Percentiles rank a stretch among this genome's conserved stretches.
These are phyloP conservation scores for Neoascochyta sp. DNA, from an alignment of 2,329 filamentous ascomycete species.

Conservation along the genomic window DNA sequence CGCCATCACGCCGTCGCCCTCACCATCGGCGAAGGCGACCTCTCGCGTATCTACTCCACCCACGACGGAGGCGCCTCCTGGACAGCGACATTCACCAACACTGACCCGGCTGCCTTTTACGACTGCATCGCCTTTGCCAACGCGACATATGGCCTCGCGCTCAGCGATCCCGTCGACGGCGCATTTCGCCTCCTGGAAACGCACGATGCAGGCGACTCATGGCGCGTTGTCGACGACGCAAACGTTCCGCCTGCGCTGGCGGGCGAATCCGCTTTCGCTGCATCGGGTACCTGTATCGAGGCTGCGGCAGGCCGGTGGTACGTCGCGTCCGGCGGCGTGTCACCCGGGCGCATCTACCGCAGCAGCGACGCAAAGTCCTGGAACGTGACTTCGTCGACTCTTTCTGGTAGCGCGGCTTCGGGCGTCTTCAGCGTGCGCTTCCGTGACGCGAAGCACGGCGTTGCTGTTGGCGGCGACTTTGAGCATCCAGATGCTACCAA, in stretches of 20 bases:
- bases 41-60: slow-evolving; percentile 24
- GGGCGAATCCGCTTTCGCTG: slow-evolving; percentile 26
- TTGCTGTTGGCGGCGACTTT: slow-evolving; percentile 28
- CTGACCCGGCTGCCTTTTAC: slow-evolving; percentile 24
- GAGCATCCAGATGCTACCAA: slow-evolving; percentile 17
- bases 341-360: slow-evolving; percentile 22
- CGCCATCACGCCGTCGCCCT: slow-evolving; percentile 15
- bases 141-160: slow-evolving; percentile 18
- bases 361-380: slow-evolving; percentile 15
- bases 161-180: slow-evolving; percentile 29
- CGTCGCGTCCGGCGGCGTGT: slow-evolving; percentile 23
- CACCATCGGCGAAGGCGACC: slow-evolving; percentile 24
- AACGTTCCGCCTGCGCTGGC: slow-evolving; percentile 18
- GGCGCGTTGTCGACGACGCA: slow-evolving; percentile 13
- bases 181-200: slow-evolving; percentile 29
- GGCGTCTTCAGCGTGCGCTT: slow-evolving; percentile 30
- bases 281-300: slow-evolving; percentile 26
- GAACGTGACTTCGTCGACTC: slow-evolving; percentile 18
- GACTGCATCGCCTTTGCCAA: slow-evolving; percentile 30
- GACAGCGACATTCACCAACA: slow-evolving; percentile 22
- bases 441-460: slow-evolving; percentile 18
- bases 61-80: slow-evolving; percentile 19
- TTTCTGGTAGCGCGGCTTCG: slow-evolving; percentile 22
- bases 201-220: slow-evolving; percentile 20
- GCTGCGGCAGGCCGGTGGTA: slow-evolving; percentile 27